Conservation (phyloP, 306 rosid species). For the Rubus idaeus region DNA sequence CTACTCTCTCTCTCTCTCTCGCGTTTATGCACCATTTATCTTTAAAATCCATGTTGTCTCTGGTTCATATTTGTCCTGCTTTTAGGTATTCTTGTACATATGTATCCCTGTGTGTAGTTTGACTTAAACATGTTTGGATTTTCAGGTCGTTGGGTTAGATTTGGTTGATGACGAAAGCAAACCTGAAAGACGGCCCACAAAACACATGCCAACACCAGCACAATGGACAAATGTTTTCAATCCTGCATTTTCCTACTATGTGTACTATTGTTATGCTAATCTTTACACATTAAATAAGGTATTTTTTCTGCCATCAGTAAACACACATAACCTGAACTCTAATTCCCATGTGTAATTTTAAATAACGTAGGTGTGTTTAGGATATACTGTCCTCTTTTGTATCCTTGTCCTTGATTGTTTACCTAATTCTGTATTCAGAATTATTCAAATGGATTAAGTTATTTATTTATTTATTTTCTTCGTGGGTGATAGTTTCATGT, state of each 20-base stretch:
- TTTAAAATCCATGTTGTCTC: slow-evolving; percentile 8
- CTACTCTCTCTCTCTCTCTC: neutral
- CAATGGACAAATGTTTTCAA: slow-evolving; percentile 96
- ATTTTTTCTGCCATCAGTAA: slow-evolving; percentile 19
- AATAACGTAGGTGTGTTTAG: neutral
- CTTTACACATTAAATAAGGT: slow-evolving; percentile 94
- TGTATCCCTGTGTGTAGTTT: slow-evolving; percentile 4
- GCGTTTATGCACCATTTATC: neutral
- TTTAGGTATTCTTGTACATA: neutral
- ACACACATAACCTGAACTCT: slow-evolving; percentile 4
- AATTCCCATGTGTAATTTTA: neutral
- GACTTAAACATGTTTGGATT: slow-evolving; percentile 13
- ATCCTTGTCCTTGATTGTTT: neutral
- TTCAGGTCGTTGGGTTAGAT: slow-evolving; percentile 93
- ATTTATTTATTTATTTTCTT: neutral
- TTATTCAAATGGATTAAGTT: neutral
- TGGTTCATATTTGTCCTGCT: slow-evolving; percentile 8
- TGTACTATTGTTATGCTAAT: slow-evolving; percentile 95
- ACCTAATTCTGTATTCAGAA: neutral
- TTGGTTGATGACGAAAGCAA: slow-evolving; percentile 96
- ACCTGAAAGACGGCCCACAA: slow-evolving; percentile 98
- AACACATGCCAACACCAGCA: slow-evolving; percentile 97
- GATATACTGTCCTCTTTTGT: neutral
- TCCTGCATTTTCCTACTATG: slow-evolving; percentile 94
- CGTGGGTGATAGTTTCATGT: neutral